phyloP scores from a whole-genome alignment of 257 asterid genomes.

The Thymus quinquecostatus region DNA sequence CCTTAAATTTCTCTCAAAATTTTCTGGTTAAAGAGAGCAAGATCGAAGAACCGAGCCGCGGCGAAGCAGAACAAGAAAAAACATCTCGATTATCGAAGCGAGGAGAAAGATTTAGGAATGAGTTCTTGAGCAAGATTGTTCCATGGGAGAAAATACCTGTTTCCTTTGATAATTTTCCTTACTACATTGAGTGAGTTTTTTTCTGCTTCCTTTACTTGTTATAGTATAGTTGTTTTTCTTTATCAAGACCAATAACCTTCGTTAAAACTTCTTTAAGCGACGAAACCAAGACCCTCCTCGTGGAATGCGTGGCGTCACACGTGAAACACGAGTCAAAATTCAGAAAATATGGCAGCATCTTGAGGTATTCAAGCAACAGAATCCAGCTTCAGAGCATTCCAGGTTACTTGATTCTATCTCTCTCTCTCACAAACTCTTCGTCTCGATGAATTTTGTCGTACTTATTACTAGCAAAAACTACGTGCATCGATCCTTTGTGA shows the following conservation, averaged over 20 bases:
- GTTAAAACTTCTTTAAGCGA: constrained; percentile 29
- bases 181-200: too few species aligned
- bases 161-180: too few species aligned
- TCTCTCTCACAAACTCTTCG: background rate
- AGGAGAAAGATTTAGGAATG: too few species aligned
- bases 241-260: too few species aligned
- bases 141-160: too few species aligned
- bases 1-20: background rate
- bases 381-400: constrained; percentile 73
- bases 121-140: too few species aligned
- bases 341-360: constrained; percentile 55
- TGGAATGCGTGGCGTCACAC: constrained; percentile 80
- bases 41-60: too few species aligned
- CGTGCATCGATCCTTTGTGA: background rate
- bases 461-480: background rate
- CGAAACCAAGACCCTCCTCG: constrained; percentile 55
- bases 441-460: background rate
- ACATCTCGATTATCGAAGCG: too few species aligned
- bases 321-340: constrained; percentile 55
- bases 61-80: too few species aligned
- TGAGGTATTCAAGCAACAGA: constrained; percentile 70
- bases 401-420: constrained; percentile 45
- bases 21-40: too few species aligned
- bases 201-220: too few species aligned
- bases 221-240: too few species aligned